Evolutionary conservation across 2,329 filamentous ascomycete genomes (phyloP), one percentile per base, ranked within the genome.

Genomic region (Diaporthe australafricana): DNA sequence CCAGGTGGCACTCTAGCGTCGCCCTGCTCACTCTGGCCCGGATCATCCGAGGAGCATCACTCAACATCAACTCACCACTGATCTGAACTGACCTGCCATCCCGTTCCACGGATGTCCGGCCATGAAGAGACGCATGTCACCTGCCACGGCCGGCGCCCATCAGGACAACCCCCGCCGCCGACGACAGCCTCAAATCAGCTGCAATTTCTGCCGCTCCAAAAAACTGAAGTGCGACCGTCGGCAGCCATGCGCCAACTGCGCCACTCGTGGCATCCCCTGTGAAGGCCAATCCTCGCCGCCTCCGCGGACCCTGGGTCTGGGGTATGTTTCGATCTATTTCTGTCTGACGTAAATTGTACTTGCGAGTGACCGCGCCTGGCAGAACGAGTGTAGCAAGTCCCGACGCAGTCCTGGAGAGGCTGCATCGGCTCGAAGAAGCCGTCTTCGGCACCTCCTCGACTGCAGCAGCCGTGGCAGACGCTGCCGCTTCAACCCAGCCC

Each of bases 211-310:
- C 68, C 77, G 80, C 16, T 73, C 57, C 32, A 80, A 79, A 70
- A 81, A 81, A 75, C 76, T 80, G 56, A 81, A 81, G 71, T 81
- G 80, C 67, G 78, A 80, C 70, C 75, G 78, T 20, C 71, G 52
- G 2, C 52, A 72, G 25, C 79, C 79, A 6, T 81, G 80, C 48
- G 75, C 75, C 14, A 79, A 75, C 57, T 81, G 80, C 55, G 68
- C 73, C 16, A 70, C 77, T 8, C 78, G 80, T 20, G 75, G 76
- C 0, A 67, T 78, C 30, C 30, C 72, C 11, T 81, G 80, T 66
- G 70, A 75, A 7, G 76, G 76, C 16, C 72, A 72, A 25, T 63
- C 71, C 20, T 62, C 45, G 17, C 53, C 42, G 6, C 42, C 35
- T 53, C 47, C 38, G n/a, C 42, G 27, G 17, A 20, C n/a, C 6